A percentile compares a stretch with the other conserved stretches of the same genome.
Conservation (phyloP, 1,139 yeast genomes). For the Saccharomyces hybrid region DNA sequence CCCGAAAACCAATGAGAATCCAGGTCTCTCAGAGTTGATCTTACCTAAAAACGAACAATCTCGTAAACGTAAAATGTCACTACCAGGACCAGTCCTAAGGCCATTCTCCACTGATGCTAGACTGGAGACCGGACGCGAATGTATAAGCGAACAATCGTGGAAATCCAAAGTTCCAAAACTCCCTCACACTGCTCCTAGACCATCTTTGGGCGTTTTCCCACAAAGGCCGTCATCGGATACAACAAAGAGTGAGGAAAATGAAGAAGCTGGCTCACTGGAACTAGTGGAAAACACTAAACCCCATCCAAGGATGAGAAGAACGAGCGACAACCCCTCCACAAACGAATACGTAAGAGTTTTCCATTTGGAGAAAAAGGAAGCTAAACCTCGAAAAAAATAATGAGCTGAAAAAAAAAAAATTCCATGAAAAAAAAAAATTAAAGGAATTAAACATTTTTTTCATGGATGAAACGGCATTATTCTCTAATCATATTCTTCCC, state of each 20-base stretch:
- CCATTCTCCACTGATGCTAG: neutral
- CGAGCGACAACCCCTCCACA: constrained; percentile 25
- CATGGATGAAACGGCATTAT: neutral
- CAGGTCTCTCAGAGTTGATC: neutral
- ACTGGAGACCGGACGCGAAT: neutral
- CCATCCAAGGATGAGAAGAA: constrained; percentile 28
- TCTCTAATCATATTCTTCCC: neutral
- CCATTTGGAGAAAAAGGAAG: constrained; percentile 19
- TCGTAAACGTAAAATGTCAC: neutral
- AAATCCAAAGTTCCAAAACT: neutral
- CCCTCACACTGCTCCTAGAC: neutral
- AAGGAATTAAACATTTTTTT: neutral
- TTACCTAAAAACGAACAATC: neutral
- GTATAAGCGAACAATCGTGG: neutral
- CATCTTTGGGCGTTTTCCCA: neutral
- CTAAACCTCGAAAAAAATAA: neutral
- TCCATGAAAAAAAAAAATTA: no score
- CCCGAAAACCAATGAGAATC: constrained; percentile 2
- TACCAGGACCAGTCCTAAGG: neutral
- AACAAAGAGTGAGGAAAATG: neutral
- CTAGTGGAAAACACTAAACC: constrained; percentile 27
- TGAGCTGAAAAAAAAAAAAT: neutral
- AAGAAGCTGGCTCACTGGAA: constrained; percentile 6
- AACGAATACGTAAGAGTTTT: constrained; percentile 28
- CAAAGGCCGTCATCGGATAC: neutral